Evolutionary conservation across 2,329 filamentous ascomycete species (phyloP).

Genomic region (Sphaceloma murrayae): DNA sequence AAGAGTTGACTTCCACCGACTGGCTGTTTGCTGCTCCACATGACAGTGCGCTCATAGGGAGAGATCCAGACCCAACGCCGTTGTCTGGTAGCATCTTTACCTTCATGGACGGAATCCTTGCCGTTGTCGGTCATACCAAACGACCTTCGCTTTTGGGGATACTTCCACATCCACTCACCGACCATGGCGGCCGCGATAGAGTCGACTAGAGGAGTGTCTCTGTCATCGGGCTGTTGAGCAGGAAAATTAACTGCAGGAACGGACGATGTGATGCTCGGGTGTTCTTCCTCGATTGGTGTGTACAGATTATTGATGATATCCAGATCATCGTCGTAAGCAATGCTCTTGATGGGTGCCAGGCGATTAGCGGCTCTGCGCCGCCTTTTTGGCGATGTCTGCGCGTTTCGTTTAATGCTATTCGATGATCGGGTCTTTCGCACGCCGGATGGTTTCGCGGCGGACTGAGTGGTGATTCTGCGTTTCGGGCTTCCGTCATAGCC

Average conservation of each 20-base stretch:
- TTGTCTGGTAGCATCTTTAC: constrained; percentile 64
- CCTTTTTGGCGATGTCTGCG: constrained; percentile 46
- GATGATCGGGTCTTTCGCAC: constrained; percentile 77
- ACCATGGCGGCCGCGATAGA: constrained; percentile 98
- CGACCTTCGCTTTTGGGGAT: constrained; percentile 76
- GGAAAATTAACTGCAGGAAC: background rate
- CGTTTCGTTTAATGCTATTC: constrained; percentile 52
- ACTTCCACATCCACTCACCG: constrained; percentile 94
- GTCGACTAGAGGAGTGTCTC: constrained; percentile 66
- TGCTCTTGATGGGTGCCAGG: constrained; percentile 10
- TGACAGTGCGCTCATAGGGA: constrained; percentile 87
- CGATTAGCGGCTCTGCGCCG: constrained; percentile 25
- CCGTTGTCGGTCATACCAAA: constrained; percentile 58
- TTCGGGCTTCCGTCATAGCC: constrained; percentile 10
- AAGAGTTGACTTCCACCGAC: constrained; percentile 76
- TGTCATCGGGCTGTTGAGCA: constrained; percentile 2
- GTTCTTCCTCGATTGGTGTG: constrained; percentile 4
- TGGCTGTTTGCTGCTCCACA: constrained; percentile 98
- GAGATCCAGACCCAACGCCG: constrained; percentile 98
- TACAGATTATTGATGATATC: background rate
- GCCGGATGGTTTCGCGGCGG: constrained; percentile 34
- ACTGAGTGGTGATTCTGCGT: background rate
- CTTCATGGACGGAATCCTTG: constrained; percentile 55
- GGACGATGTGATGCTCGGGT: background rate
- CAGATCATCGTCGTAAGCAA: constrained; percentile 5